phyloP scores from a whole-genome alignment of 2,329 filamentous ascomycete species.

The Stagonosporopsis tanaceti region DNA sequence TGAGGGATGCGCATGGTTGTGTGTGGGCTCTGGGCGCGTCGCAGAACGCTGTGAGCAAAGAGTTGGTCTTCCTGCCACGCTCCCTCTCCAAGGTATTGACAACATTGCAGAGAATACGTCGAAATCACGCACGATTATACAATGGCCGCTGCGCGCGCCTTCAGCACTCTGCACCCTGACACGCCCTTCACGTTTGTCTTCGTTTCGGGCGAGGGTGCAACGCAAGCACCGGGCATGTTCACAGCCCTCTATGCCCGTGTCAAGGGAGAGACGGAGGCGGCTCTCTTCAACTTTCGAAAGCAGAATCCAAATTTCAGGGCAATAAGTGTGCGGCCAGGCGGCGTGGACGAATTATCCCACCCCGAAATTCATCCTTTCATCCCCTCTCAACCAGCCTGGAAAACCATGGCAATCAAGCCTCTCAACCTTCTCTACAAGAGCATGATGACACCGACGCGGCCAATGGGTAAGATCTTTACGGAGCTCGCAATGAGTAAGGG shows the following conservation, averaged over 20 bases:
- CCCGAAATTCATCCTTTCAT: conserved; percentile 51
- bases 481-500: conserved; percentile 60
- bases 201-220: conserved; percentile 71
- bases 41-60: conserved; percentile 65
- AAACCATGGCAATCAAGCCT: conserved; percentile 25
- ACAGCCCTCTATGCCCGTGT: conserved; percentile 67
- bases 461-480: conserved; percentile 58
- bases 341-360: conserved; percentile 61
- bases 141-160: conserved; percentile 68
- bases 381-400: conserved; percentile 36
- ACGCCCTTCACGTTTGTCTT: conserved; percentile 74
- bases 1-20: conserved; percentile 71
- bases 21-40: conserved; percentile 79
- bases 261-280: conserved; percentile 72
- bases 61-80: conserved; percentile 43
- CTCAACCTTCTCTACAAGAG: conserved; percentile 42
- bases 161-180: conserved; percentile 58
- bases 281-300: conserved; percentile 62
- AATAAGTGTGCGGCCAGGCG: conserved; percentile 66
- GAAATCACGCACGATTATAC: conserved; percentile 74
- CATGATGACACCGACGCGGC: conserved; percentile 55
- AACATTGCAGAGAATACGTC: conserved; percentile 64
- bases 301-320: conserved; percentile 59
- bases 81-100: not conserved
- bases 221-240: conserved; percentile 63